These are phyloP conservation scores for Eutreptiella sp. DNA, from an alignment of 208 protist species.

Conservation along the genomic window DNA sequence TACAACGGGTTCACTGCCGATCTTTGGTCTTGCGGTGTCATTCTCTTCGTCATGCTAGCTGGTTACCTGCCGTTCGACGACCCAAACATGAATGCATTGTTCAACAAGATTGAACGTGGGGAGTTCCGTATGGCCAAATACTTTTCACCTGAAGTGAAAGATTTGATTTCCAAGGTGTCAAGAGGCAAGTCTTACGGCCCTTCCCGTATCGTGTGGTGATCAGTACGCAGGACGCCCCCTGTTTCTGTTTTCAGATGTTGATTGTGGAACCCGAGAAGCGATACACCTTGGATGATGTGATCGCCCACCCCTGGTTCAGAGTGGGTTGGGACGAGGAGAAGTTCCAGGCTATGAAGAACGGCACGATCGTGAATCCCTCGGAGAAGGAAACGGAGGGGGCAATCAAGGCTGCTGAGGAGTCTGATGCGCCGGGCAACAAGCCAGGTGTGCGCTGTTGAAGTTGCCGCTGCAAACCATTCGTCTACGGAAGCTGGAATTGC, in stretches of 20 bases:
- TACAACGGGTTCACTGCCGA: conserved; percentile 60
- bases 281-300: conserved; percentile 70
- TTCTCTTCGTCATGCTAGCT: conserved; percentile 75
- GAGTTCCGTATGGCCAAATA: conserved; percentile 65
- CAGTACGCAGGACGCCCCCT: not conserved
- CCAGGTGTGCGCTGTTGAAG: too few relatives aligned
- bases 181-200: not conserved
- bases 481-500: too few relatives aligned
- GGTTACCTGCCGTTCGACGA: conserved; percentile 82
- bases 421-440: too few relatives aligned
- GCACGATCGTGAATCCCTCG: too few relatives aligned
- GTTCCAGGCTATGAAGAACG: conserved; percentile 53
- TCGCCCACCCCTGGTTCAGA: conserved; percentile 71
- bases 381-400: too few relatives aligned
- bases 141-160: conserved; percentile 56
- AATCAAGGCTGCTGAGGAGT: too few relatives aligned
- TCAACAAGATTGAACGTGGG: conserved; percentile 76
- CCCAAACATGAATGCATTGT: conserved; percentile 69
- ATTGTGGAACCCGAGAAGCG: conserved; percentile 62
- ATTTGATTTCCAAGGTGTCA: conserved; percentile 55
- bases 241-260: conserved; percentile 54
- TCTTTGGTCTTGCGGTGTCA: conserved; percentile 70
- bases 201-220: not conserved
- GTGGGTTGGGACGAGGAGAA: conserved; percentile 51
- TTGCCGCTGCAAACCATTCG: too few relatives aligned